These are phyloP conservation scores for Mycosarcoma maydis DNA, from an alignment of 1,284 basidiomycete genomes.

Conservation along the genomic window DNA sequence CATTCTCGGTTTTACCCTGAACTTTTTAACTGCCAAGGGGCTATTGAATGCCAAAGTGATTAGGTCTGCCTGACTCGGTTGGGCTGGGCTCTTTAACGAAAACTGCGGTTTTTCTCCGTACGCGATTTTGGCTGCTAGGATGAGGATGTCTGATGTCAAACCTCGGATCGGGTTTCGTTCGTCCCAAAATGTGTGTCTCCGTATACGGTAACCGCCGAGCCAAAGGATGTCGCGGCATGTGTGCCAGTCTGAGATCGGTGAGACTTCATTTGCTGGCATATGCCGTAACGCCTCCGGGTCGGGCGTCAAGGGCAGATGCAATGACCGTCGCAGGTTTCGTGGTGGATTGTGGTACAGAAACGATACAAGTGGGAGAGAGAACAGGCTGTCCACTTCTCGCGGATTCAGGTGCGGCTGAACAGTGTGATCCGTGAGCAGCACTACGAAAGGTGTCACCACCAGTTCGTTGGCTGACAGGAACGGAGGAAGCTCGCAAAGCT, in stretches of 20 bases:
- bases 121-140: slow-evolving; percentile 54
- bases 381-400: slow-evolving; percentile 53
- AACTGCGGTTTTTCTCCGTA: slow-evolving; percentile 42
- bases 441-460: slow-evolving; percentile 61
- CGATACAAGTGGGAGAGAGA: slow-evolving; percentile 56
- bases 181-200: slow-evolving; percentile 63
- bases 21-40: slow-evolving; percentile 46
- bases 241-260: slow-evolving; percentile 61
- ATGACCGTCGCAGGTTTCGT: slow-evolving; percentile 12
- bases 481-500: slow-evolving; percentile 56
- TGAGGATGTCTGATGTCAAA: slow-evolving; percentile 60
- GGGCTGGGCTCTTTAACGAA: slow-evolving; percentile 16
- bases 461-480: slow-evolving; percentile 64
- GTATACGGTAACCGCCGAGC: slow-evolving; percentile 46
- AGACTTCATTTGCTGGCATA: slow-evolving; percentile 50
- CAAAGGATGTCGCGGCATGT: slow-evolving; percentile 59
- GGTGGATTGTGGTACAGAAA: slow-evolving; percentile 58
- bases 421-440: slow-evolving; percentile 48
- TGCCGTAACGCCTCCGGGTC: slow-evolving; percentile 33
- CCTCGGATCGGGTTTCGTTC: slow-evolving; percentile 60
- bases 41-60: slow-evolving; percentile 56
- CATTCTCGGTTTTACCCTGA: slow-evolving; percentile 61
- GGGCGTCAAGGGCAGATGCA: slow-evolving; percentile 33
- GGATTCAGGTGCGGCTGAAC: slow-evolving; percentile 55
- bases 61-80: slow-evolving; percentile 49